Evolutionary conservation across 2,329 filamentous ascomycete species (phyloP), one percentile per base, ranked within the genome.

Genomic region (Dissoconium aciculare): DNA sequence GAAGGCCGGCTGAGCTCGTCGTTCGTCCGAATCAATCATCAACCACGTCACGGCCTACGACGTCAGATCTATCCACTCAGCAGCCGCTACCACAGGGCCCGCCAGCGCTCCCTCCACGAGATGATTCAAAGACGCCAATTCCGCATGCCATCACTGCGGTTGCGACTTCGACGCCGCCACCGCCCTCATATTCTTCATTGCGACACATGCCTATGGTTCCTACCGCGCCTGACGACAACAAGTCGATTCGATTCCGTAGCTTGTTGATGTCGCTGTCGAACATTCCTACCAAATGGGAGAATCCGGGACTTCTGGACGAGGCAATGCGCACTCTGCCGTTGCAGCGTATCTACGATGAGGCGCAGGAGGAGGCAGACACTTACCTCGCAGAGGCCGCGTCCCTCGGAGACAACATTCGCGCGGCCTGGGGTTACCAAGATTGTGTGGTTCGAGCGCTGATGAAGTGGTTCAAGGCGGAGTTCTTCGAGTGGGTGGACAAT

Each of bases 401-500:
- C 43, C 74, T 93, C 61, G 81, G 80, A 12, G 73, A 79, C 34
- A 80, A 76, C 33, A 45, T 45, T 26, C 78, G 79, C 53, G 72
- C 85, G 2, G 78, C 84, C 62, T 95, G 87, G 87, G 87, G 85
- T 34, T 94, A 95, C 53, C 87, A 95, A 57, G 89, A 98, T 59
- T 98, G 87, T 55, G 83, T 94, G 33, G 78, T 95, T 50, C 71
- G 81, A 43, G 82, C 87, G 37, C 64, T 95, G 41, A 64, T 95
- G 49, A 83, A 80, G 57, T 95, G 89, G 89, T 98, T 94, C 63
- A 92, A 89, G 62, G 71, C 78, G 41, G 78, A 79, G 5, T 95
- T 95, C 61, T 95, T 95, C 59, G 75, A 78, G 37, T 98, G 85
- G 77, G 83, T 95, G 47, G 92, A 94, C 62, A 94, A 94, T 57